Conservation (phyloP, 2,329 filamentous ascomycete genomes). For the Periconia sp. region DNA sequence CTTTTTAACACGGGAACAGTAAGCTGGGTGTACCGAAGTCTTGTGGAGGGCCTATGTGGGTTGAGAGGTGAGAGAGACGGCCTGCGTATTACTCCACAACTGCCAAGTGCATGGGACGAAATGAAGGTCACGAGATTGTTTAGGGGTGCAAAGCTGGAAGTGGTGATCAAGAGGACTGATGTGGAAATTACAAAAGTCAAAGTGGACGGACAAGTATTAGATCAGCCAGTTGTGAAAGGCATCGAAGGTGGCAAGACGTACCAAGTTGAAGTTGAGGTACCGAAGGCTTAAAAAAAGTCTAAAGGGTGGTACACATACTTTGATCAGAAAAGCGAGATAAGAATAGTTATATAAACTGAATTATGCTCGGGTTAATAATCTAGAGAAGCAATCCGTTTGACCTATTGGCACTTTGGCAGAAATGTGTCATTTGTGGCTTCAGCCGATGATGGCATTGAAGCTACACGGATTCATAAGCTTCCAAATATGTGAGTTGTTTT, state of each 20-base stretch:
- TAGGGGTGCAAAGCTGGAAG: conserved; percentile 57
- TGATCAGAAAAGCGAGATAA: too few species aligned
- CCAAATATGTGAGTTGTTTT: too few species aligned
- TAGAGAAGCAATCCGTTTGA: too few species aligned
- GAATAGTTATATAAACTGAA: too few species aligned
- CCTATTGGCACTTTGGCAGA: too few species aligned
- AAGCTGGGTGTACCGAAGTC: conserved; percentile 62
- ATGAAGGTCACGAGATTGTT: conserved; percentile 58
- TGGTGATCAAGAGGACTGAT: conserved; percentile 52
- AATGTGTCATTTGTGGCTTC: too few species aligned
- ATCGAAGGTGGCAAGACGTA: conserved; percentile 55
- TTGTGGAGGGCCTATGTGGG: conserved; percentile 63
- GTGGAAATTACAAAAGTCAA: conserved; percentile 51
- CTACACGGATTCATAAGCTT: too few species aligned
- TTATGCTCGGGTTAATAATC: too few species aligned
- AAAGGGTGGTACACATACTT: too few species aligned
- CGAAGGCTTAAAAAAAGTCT: conserved; percentile 27
- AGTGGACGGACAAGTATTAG: conserved; percentile 47
- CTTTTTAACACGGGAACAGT: conserved; percentile 66
- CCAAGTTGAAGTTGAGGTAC: conserved; percentile 49
- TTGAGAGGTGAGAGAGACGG: conserved; percentile 58
- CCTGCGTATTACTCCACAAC: conserved; percentile 56
- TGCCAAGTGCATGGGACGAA: conserved; percentile 58
- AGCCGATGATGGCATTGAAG: too few species aligned
- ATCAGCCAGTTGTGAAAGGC: conserved; percentile 49